These are phyloP conservation scores for Globisporangium solare DNA, from an alignment of 352 stramenopile species.

Conservation along the genomic window DNA sequence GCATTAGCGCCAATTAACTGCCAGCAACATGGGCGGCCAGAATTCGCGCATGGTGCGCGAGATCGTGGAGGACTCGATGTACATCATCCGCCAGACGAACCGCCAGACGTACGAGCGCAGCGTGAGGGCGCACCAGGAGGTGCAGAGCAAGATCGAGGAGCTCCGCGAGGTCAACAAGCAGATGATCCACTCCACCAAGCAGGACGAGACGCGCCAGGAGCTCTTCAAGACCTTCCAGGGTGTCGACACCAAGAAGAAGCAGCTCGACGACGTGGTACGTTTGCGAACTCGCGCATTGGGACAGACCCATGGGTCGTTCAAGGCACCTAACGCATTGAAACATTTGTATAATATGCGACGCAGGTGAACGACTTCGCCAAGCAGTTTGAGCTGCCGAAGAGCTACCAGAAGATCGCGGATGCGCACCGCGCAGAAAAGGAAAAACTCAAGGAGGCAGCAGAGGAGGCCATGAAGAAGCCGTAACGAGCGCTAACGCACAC, in stretches of 20 bases:
- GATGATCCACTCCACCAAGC: slow-evolving; percentile 52
- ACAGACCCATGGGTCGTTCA: not conserved
- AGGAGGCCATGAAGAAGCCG: slow-evolving; percentile 1
- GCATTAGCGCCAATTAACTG: not conserved
- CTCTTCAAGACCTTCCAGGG: slow-evolving; percentile 56
- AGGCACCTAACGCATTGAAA: too few species aligned
- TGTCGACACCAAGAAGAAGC: slow-evolving; percentile 58
- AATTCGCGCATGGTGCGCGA: slow-evolving; percentile 76
- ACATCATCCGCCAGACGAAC: slow-evolving; percentile 79
- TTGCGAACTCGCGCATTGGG: not conserved
- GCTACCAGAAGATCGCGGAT: slow-evolving; percentile 66
- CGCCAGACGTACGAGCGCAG: slow-evolving; percentile 61
- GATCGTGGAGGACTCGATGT: slow-evolving; percentile 73
- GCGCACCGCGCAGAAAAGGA: slow-evolving; percentile 33
- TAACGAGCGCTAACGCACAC: too few species aligned
- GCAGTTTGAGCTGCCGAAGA: slow-evolving; percentile 70
- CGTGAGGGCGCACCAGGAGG: slow-evolving; percentile 41
- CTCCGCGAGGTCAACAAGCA: slow-evolving; percentile 52
- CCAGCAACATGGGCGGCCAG: slow-evolving; percentile 57
- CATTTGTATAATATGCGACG: not conserved
- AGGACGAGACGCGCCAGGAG: slow-evolving; percentile 44
- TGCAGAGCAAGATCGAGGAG: slow-evolving; percentile 57
- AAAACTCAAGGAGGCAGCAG: slow-evolving; percentile 22
- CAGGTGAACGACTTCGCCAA: slow-evolving; percentile 64
- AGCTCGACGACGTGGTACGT: slow-evolving; percentile 51